Percentiles rank a stretch among this genome's conserved stretches.
phyloP scores from a whole-genome alignment of 345 rosid genomes.

The Pistacia integerrima region DNA sequence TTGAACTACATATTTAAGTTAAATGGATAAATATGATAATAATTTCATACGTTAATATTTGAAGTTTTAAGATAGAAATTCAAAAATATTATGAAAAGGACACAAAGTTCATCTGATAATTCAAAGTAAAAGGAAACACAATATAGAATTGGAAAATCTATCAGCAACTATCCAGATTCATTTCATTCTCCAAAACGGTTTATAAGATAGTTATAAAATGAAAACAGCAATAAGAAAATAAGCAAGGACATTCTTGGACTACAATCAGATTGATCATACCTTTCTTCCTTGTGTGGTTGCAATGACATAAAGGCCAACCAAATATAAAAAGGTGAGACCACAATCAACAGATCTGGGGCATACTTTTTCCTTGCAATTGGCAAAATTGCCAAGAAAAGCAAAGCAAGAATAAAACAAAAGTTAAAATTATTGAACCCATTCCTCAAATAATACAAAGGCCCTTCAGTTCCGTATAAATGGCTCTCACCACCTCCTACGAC shows the following conservation, averaged over 20 bases:
- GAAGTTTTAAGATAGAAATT: not conserved
- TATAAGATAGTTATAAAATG: not conserved
- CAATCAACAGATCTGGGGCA: conserved; percentile 68
- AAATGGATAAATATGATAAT: not conserved
- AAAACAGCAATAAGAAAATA: not conserved
- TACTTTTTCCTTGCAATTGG: conserved; percentile 78
- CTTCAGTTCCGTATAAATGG: conserved; percentile 94
- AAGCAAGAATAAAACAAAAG: conserved; percentile 81
- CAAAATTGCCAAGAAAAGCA: conserved; percentile 63
- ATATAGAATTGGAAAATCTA: not conserved
- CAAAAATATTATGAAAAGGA: not conserved
- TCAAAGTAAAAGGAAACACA: not conserved
- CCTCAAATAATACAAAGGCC: conserved; percentile 67
- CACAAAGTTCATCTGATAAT: not conserved
- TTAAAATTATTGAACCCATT: conserved; percentile 97
- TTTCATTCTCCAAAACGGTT: not conserved
- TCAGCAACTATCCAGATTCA: not conserved
- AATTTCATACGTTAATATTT: not conserved
- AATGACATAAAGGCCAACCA: conserved; percentile 95
- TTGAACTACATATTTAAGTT: not conserved
- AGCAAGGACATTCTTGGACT: not conserved
- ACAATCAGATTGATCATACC: conserved; percentile 40
- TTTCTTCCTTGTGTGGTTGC: conserved; percentile 99
- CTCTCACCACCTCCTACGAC: conserved; percentile 98
- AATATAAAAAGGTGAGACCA: conserved; percentile 79